Base-by-base conservation (phyloP, 768 basidiomycete genomes). In the Lentinus brumalis region DNA sequence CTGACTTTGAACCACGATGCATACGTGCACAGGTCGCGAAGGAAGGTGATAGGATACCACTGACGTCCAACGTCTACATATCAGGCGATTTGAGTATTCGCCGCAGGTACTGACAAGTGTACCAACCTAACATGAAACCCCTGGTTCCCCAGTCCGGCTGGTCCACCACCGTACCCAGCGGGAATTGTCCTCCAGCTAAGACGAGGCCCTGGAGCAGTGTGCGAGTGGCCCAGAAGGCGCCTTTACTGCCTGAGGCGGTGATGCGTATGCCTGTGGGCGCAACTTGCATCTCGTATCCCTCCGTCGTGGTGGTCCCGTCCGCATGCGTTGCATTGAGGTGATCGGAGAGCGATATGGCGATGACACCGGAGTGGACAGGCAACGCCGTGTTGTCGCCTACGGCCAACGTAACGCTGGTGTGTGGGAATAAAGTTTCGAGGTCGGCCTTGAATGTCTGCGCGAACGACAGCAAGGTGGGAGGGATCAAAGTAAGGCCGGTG, bases 1-100 rank as follows among this genome's bases (percentile, higher is more conserved):
- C 63, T 70, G 54, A 69, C 57, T 49, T 72, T 72, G 62, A 68
- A 72, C 64, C 66, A 72, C 9, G 68, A 69, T 6, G 60, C 64
- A 42, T 70, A 72, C 10, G 67, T 55, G 57, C 71, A 72, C 18
- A 72, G 42, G 35, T 70, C 69, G 45, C 52, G 64, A 38, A 72
- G 61, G 61, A 67, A 68, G 8, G 52, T 30, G 29, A 70, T 67
- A 21, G 70, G 68, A 46, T 72, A 68, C 64, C 67, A 72, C 42
- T 72, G 66, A 31, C 71, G 35, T 39, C 65, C 69, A 12, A 62
- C 67, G 53, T 70, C 68, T 72, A 56, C 35, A 21, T 16, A 44
- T 11, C 8, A 31, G 31, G 31, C 18, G 42, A 44, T 26, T 18
- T 49, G 9, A 26, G 21, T 26, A 30, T 9, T 18, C 0, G 5